Evolutionary conservation across 768 basidiomycete species (phyloP).

Genomic region (Tylopilus vinaceipallidus): DNA sequence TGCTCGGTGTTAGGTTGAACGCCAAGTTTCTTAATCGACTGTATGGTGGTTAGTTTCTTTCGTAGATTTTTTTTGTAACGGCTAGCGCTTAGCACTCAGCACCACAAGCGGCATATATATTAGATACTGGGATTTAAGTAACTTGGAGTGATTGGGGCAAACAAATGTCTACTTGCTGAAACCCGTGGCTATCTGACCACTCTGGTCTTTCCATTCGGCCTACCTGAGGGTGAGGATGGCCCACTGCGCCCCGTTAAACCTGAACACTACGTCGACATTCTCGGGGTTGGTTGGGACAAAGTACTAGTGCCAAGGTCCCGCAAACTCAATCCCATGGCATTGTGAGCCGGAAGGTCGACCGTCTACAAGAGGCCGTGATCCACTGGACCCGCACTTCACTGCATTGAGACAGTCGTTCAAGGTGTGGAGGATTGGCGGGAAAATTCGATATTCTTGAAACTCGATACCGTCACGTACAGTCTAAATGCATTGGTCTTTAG

Average conservation of each 20-base stretch:
- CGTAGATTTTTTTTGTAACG: too few species aligned
- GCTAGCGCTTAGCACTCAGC: too few species aligned
- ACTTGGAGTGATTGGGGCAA: conserved; percentile 54
- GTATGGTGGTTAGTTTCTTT: too few species aligned
- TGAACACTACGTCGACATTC: conserved; percentile 51
- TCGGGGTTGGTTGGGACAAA: conserved; percentile 51
- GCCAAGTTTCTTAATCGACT: too few species aligned
- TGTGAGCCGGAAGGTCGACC: conserved; percentile 53
- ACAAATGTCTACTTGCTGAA: conserved; percentile 56
- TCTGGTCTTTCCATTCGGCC: conserved; percentile 55
- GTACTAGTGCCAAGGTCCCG: conserved; percentile 53
- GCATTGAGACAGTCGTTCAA: not conserved
- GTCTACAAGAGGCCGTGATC: conserved; percentile 29
- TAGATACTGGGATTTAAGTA: too few species aligned
- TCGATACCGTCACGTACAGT: too few species aligned
- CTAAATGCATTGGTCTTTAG: too few species aligned
- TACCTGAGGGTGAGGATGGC: conserved; percentile 44
- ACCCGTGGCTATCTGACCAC: conserved; percentile 60
- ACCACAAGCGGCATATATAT: too few species aligned
- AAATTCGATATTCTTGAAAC: too few species aligned
- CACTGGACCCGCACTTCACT: not conserved
- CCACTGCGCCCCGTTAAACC: conserved; percentile 63
- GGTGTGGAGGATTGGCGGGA: too few species aligned
- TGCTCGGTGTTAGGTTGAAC: too few species aligned
- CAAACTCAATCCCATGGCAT: conserved; percentile 39